Conservation (phyloP, 495 filamentous ascomycete genomes). For the Cudoniella acicularis region DNA sequence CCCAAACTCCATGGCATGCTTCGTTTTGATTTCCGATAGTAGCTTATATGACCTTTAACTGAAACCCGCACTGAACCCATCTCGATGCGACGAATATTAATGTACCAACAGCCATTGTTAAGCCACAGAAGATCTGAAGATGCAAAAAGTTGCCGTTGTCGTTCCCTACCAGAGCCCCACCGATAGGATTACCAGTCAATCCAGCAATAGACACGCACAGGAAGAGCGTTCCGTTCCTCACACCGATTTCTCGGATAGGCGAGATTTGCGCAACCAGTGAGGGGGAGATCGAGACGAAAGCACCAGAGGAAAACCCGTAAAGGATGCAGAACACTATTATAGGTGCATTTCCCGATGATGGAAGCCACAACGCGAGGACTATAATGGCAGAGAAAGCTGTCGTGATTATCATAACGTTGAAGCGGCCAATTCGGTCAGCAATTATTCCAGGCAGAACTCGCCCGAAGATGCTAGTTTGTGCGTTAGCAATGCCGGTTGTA, state of each 20-base stretch:
- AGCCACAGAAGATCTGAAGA: conserved; percentile 65
- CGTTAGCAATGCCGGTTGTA: conserved; percentile 3
- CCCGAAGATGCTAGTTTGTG: conserved; percentile 54
- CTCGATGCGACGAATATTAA: conserved; percentile 45
- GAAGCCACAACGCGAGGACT: conserved; percentile 67
- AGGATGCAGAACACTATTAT: conserved; percentile 63
- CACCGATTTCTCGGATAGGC: conserved; percentile 68
- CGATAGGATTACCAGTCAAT: conserved; percentile 69
- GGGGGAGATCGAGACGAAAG: conserved; percentile 62
- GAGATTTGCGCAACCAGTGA: conserved; percentile 64
- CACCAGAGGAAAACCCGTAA: conserved; percentile 71
- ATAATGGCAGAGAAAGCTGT: conserved; percentile 56
- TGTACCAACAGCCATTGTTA: conserved; percentile 51
- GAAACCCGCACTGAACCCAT: conserved; percentile 38
- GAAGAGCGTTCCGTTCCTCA: conserved; percentile 67
- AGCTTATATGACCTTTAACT: conserved; percentile 32
- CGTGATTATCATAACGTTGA: conserved; percentile 68
- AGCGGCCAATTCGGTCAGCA: conserved; percentile 69
- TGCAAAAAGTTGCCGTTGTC: conserved; percentile 54
- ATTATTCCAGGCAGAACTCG: conserved; percentile 68
- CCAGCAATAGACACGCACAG: conserved; percentile 59
- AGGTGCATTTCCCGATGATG: conserved; percentile 52
- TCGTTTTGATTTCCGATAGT: background rate
- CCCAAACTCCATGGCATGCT: background rate
- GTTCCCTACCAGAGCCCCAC: conserved; percentile 57